Evolutionary conservation across 108 stramenopile species (phyloP).

Genomic region (Parmales sp.): DNA sequence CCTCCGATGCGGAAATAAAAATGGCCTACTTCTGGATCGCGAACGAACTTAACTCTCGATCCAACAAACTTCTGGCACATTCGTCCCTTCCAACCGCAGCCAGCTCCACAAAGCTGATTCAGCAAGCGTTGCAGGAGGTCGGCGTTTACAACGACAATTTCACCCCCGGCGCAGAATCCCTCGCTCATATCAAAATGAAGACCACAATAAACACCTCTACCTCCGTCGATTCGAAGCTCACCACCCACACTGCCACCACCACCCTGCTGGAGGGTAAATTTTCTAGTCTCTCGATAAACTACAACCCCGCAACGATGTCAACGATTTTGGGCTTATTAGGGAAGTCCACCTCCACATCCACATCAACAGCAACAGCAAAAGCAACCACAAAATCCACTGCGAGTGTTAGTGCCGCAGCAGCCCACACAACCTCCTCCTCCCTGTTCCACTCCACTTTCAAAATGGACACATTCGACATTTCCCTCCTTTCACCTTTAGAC

Average conservation of each 20-base stretch:
- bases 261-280: slow-evolving; percentile 54
- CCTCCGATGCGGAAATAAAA: slow-evolving; percentile 31
- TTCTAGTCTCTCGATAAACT: slow-evolving; percentile 61
- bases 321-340: slow-evolving; percentile 27
- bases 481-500: slow-evolving; percentile 59
- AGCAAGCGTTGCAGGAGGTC: too few species aligned
- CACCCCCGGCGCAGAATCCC: too few species aligned
- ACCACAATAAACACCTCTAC: too few species aligned
- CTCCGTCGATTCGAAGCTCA: too few species aligned
- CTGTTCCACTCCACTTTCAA: slow-evolving; percentile 46
- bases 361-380: slow-evolving; percentile 27
- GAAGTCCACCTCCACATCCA: slow-evolving; percentile 26
- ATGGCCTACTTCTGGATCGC: slow-evolving; percentile 84
- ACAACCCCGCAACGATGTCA: slow-evolving; percentile 62
- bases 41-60: slow-evolving; percentile 36
- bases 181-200: too few species aligned
- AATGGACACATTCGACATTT: slow-evolving; percentile 58
- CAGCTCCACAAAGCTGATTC: too few species aligned
- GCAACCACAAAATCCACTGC: slow-evolving; percentile 10
- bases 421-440: slow-evolving; percentile 11
- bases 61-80: slow-evolving; percentile 48
- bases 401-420: not conserved
- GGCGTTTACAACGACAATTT: too few species aligned
- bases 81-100: slow-evolving; percentile 67
- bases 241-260: too few species aligned